These are phyloP conservation scores for Phlyctochytrium arcticum DNA, from an alignment of 192 early-diverging fungal genomes.

Conservation along the genomic window DNA sequence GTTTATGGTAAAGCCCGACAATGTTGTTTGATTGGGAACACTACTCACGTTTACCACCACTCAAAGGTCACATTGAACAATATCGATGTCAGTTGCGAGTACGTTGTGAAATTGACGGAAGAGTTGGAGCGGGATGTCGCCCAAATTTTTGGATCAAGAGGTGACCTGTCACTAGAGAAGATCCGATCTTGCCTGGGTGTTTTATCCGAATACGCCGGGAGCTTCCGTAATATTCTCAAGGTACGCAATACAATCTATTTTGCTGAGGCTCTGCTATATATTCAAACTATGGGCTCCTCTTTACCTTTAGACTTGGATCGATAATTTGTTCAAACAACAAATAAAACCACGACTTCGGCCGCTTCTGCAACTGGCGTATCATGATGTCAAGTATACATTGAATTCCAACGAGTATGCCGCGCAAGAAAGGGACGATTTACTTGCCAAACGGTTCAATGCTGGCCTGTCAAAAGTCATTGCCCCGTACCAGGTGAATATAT, in stretches of 20 bases:
- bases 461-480: constrained; percentile 60
- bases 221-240: constrained; percentile 63
- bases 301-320: constrained; percentile 59
- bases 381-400: constrained; percentile 85
- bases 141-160: constrained; percentile 34
- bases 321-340: constrained; percentile 76
- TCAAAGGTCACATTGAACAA: constrained; percentile 79
- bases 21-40: not conserved
- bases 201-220: constrained; percentile 54
- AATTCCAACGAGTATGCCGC: constrained; percentile 90
- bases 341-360: constrained; percentile 76
- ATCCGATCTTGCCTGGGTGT: constrained; percentile 55
- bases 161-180: constrained; percentile 48
- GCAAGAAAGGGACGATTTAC: constrained; percentile 61
- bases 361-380: constrained; percentile 74
- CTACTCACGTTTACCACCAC: not conserved
- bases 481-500: constrained; percentile 51
- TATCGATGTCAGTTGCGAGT: constrained; percentile 76
- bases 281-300: constrained; percentile 5
- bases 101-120: constrained; percentile 68
- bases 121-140: constrained; percentile 60
- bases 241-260: constrained; percentile 33
- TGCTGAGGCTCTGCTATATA: not conserved
- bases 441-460: constrained; percentile 76
- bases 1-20: constrained; percentile 55